Evolutionary conservation across 768 basidiomycete genomes (phyloP).

Genomic region (Macrocybe gigantea): DNA sequence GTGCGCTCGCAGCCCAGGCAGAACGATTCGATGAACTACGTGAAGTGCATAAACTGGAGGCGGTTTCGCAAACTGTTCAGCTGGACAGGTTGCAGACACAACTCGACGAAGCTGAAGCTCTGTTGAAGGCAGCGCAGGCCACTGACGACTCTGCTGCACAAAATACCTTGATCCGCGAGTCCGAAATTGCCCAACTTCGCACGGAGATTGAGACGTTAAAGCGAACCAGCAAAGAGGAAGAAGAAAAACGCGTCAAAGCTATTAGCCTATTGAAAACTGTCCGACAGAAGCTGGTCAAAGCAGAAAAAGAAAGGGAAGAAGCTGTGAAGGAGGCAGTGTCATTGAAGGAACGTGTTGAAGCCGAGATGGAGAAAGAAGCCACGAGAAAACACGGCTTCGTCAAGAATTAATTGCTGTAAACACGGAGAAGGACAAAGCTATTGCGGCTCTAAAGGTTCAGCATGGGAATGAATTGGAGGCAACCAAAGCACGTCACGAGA

Average conservation of each 20-base stretch:
- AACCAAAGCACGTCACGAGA: slow-evolving; percentile 28
- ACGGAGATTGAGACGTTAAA: slow-evolving; percentile 59
- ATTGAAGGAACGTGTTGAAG: slow-evolving; percentile 47
- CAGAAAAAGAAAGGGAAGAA: slow-evolving; percentile 92
- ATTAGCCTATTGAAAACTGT: slow-evolving; percentile 91
- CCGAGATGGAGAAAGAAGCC: slow-evolving; percentile 55
- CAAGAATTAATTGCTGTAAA: too few species aligned
- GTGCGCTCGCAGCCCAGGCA: slow-evolving; percentile 60
- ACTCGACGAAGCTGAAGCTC: slow-evolving; percentile 62
- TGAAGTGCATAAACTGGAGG: slow-evolving; percentile 78
- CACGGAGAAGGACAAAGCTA: slow-evolving; percentile 50
- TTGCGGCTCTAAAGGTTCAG: slow-evolving; percentile 51
- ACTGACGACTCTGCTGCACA: slow-evolving; percentile 44
- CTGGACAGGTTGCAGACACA: slow-evolving; percentile 68
- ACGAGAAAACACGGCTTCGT: slow-evolving; percentile 49
- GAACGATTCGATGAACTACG: slow-evolving; percentile 79
- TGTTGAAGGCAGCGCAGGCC: slow-evolving; percentile 53
- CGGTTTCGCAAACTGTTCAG: slow-evolving; percentile 69
- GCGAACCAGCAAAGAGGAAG: slow-evolving; percentile 79
- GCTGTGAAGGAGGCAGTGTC: slow-evolving; percentile 48
- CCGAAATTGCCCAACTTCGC: slow-evolving; percentile 53
- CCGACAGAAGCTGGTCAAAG: slow-evolving; percentile 93
- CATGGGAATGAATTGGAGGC: slow-evolving; percentile 70
- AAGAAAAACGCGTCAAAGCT: slow-evolving; percentile 95
- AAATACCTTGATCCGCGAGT: slow-evolving; percentile 41